A percentile compares a stretch with the other conserved stretches of the same genome.
phyloP scores from a whole-genome alignment of 352 stramenopile genomes.

The Globisporangium perplexum region DNA sequence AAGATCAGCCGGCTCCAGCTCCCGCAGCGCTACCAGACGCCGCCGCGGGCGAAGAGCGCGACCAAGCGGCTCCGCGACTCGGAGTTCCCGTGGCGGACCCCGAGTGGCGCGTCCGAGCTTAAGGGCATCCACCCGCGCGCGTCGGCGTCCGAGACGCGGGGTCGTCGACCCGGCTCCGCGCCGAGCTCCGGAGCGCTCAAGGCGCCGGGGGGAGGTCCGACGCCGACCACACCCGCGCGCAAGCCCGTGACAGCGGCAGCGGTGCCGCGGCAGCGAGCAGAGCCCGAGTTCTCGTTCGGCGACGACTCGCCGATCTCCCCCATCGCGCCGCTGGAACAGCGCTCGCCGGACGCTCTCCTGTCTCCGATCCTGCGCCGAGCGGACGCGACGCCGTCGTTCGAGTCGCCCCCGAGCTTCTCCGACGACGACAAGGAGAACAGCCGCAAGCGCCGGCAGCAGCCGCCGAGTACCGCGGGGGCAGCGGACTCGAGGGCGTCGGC shows the following conservation, averaged over 20 bases:
- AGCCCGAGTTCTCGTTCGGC: slow-evolving; percentile 22
- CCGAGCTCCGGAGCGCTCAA: slow-evolving; percentile 4
- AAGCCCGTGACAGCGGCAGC: background rate
- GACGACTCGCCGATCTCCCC: slow-evolving; percentile 43
- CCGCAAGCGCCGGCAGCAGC: slow-evolving; percentile 4
- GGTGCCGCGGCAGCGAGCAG: background rate
- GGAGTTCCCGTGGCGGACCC: slow-evolving; percentile 9
- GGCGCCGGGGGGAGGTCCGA: background rate
- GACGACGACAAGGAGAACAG: slow-evolving; percentile 25
- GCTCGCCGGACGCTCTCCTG: background rate
- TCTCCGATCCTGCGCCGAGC: background rate
- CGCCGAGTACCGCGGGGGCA: background rate
- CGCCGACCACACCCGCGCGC: no score
- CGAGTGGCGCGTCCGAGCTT: background rate
- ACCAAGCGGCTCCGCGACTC: slow-evolving; percentile 10
- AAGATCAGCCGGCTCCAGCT: slow-evolving; percentile 35
- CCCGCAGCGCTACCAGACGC: slow-evolving; percentile 11
- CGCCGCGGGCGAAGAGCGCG: slow-evolving; percentile 7
- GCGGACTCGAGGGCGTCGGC: no score
- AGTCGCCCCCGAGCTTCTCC: slow-evolving; percentile 14
- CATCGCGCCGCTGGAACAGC: slow-evolving; percentile 5
- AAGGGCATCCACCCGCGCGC: slow-evolving; percentile 11
- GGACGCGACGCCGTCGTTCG: slow-evolving; percentile 13
- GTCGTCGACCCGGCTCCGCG: background rate
- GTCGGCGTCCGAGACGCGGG: background rate